A percentile compares a stretch with the other conserved stretches of the same genome.
phyloP scores from a whole-genome alignment of 2,329 filamentous ascomycete species.

The Hypoxylon sp. region DNA sequence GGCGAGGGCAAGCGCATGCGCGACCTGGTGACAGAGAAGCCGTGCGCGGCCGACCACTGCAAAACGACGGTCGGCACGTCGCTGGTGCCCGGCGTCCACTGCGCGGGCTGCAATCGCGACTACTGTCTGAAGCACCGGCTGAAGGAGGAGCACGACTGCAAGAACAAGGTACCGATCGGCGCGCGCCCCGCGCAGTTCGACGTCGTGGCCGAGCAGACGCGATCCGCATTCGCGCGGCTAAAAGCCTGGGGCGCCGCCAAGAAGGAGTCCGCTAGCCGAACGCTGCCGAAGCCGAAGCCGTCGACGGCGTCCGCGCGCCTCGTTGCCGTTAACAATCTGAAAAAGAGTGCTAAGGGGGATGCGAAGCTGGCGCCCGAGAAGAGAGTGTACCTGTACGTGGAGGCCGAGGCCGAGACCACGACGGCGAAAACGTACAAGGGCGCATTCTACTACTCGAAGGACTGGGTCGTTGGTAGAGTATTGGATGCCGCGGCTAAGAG shows the following conservation, averaged over 20 bases:
- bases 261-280: conserved; percentile 69
- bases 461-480: conserved; percentile 90
- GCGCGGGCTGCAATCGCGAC: conserved; percentile 74
- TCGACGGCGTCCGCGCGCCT: conserved; percentile 72
- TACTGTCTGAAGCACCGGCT: conserved; percentile 85
- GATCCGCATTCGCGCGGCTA: conserved; percentile 80
- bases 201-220: conserved; percentile 71
- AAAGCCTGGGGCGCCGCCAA: conserved; percentile 84
- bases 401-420: conserved; percentile 88
- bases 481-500: conserved; percentile 82
- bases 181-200: conserved; percentile 59
- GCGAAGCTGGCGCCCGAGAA: conserved; percentile 83
- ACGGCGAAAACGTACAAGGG: conserved; percentile 85
- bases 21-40: conserved; percentile 68
- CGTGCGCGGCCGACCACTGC: conserved; percentile 74
- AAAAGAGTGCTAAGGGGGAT: conserved; percentile 91
- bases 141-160: conserved; percentile 85
- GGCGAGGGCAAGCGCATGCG: conserved; percentile 66
- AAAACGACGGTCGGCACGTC: conserved; percentile 78
- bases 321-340: conserved; percentile 80
- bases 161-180: conserved; percentile 73
- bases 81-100: conserved; percentile 76
- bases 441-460: conserved; percentile 81
- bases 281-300: conserved; percentile 72
- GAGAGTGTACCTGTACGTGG: conserved; percentile 89